Conservation (phyloP, 1,139 yeast genomes). For the Lodderomyces theae region DNA sequence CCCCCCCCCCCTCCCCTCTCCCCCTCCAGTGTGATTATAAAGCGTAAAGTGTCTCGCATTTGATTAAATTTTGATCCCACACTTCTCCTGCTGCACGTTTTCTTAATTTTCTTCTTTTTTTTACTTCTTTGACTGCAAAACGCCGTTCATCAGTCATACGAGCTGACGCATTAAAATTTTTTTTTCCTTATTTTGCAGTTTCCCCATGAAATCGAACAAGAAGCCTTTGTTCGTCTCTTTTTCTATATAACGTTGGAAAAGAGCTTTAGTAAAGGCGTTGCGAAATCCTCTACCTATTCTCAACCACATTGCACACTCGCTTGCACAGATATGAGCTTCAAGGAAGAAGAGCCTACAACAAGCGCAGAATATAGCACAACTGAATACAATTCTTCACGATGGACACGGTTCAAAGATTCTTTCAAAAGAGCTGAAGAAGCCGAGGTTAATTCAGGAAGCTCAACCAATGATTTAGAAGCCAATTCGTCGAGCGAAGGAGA, state of each 20-base stretch:
- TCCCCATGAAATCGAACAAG: background rate
- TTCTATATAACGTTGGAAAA: background rate
- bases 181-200: background rate
- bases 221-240: background rate
- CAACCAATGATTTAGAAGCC: background rate
- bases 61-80: too few relatives aligned
- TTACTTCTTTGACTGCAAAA: constrained; percentile 3
- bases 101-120: background rate
- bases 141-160: constrained; percentile 1
- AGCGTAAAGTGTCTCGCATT: too few relatives aligned
- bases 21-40: too few relatives aligned
- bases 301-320: too few relatives aligned
- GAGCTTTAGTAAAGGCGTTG: background rate
- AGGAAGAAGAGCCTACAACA: background rate
- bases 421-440: constrained; percentile 30
- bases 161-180: background rate
- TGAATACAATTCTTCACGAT: constrained; percentile 11
- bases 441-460: background rate
- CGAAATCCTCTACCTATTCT: too few relatives aligned
- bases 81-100: background rate
- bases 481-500: constrained; percentile 22
- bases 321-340: background rate
- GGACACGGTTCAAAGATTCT: constrained; percentile 30
- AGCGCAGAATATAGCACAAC: background rate
- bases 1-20: too few relatives aligned